These are phyloP conservation scores for Camelina sativa DNA, from an alignment of 345 rosid genomes.

Conservation along the genomic window DNA sequence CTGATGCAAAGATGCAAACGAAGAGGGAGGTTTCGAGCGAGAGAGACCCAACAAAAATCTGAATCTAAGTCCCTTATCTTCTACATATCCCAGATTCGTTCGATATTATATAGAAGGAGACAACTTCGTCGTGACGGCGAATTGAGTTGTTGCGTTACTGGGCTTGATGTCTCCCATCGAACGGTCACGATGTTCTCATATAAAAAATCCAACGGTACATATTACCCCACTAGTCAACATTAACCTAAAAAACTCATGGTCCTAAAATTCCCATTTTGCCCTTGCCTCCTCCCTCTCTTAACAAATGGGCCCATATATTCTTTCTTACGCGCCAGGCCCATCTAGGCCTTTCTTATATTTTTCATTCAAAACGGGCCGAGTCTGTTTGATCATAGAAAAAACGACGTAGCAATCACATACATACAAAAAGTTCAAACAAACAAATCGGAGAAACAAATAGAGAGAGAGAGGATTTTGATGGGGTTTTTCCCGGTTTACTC, in stretches of 20 bases:
- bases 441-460: too few relatives aligned
- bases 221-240: background rate
- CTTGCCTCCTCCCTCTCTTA: background rate
- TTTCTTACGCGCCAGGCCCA: background rate
- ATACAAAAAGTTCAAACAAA: background rate
- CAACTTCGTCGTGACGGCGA: constrained; percentile 38
- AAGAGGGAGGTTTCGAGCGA: background rate
- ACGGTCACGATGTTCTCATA: background rate
- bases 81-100: background rate
- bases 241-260: constrained; percentile 3
- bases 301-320: background rate
- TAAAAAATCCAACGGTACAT: background rate
- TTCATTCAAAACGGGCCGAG: background rate
- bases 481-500: constrained; percentile 17
- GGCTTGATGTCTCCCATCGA: constrained; percentile 20
- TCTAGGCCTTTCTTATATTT: background rate
- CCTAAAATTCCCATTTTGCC: background rate
- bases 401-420: constrained; percentile 2
- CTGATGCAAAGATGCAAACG: constrained; percentile 20
- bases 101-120: constrained; percentile 11
- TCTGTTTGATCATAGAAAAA: background rate
- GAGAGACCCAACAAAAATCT: constrained; percentile 10
- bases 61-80: background rate
- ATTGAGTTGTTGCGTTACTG: constrained; percentile 1
- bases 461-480: background rate